Base-by-base conservation (phyloP, 1,139 yeast species). In the Yarrowia galli region DNA sequence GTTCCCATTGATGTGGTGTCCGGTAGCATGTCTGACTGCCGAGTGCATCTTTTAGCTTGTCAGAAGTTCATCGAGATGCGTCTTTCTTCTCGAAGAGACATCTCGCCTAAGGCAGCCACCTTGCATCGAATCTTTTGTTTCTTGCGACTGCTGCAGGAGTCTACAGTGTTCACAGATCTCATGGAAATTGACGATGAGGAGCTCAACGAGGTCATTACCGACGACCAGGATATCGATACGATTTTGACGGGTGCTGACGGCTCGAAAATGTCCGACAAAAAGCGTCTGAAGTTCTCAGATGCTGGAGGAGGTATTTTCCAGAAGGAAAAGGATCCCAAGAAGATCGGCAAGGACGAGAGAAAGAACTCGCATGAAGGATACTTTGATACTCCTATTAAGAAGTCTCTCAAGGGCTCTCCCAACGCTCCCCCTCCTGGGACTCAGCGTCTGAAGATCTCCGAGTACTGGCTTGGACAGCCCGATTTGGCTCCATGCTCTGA, bases 1-100 rank as follows among this genome's bases (percentile, higher is more conserved):
- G 91, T 89, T 65, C 87, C 93, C 25, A 91, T 92, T 68, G 97
- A 92, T 78, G 88, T 91, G 68, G 95, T 91, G 10, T 89, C 96
- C 91, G 97, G 97, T 1, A 89, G 96, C 1, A 91, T 90, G 96
- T 89, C 89, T 70, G 96, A 91, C 72, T 91, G 97, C 73, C 87
- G 87, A 70, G 84, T 87, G 69, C 91, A 91, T 77, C 81, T 92
- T 68, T 84, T 87, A 67, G 87, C 92, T 74, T 90, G 97, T 79
- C 95, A 91, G 69, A 84, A 84, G 69, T 89, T 91, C 65, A 89
- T 92, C 40, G 83, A 85, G 53, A 85, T 87, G 72, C 86, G 93
- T 73, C 88, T 89, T 88, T 80, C 80, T 63, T 83, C 81, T 67
- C 86, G 92, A 74, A 88, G 88, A 74, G 85, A 84, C 70, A 78